Conservation (phyloP, 1,139 yeast genomes). For the Yamadazyma siamensis region DNA sequence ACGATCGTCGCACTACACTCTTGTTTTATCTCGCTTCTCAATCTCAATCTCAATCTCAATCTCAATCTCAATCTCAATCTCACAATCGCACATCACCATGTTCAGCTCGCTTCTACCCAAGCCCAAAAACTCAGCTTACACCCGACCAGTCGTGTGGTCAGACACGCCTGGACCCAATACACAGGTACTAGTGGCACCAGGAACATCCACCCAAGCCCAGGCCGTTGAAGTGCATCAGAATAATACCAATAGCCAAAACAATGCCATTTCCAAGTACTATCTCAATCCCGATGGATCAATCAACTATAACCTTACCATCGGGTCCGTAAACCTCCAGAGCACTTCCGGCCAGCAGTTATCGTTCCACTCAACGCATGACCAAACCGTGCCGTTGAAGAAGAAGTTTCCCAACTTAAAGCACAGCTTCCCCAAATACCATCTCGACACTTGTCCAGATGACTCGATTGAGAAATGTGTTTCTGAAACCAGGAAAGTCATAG, state of each 20-base stretch:
- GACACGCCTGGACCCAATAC: slow-evolving; percentile 1
- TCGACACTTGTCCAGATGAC: slow-evolving; percentile 28
- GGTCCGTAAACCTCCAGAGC: no score
- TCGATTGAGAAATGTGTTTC: slow-evolving; percentile 22
- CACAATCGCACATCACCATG: slow-evolving; percentile 19
- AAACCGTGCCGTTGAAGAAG: slow-evolving; percentile 40
- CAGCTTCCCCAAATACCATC: slow-evolving; percentile 33
- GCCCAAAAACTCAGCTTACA: slow-evolving; percentile 24
- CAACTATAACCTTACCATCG: slow-evolving; percentile 22
- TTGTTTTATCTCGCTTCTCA: no score
- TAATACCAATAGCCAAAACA: not conserved
- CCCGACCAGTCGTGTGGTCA: slow-evolving; percentile 6
- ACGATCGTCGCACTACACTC: no score
- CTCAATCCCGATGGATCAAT: slow-evolving; percentile 27
- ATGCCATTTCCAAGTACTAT: slow-evolving; percentile 17
- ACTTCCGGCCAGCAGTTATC: slow-evolving; percentile 14
- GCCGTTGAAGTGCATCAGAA: slow-evolving; percentile 1
- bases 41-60: no score
- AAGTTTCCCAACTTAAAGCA: slow-evolving; percentile 40
- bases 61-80: no score
- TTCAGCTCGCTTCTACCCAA: slow-evolving; percentile 31
- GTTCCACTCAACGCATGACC: slow-evolving; percentile 31
- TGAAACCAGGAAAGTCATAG: slow-evolving; percentile 28
- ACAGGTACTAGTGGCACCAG: slow-evolving; percentile 6
- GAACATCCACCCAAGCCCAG: not conserved